Base-by-base conservation (phyloP, 352 stramenopile species). In the Globisporangium cederbergense region DNA sequence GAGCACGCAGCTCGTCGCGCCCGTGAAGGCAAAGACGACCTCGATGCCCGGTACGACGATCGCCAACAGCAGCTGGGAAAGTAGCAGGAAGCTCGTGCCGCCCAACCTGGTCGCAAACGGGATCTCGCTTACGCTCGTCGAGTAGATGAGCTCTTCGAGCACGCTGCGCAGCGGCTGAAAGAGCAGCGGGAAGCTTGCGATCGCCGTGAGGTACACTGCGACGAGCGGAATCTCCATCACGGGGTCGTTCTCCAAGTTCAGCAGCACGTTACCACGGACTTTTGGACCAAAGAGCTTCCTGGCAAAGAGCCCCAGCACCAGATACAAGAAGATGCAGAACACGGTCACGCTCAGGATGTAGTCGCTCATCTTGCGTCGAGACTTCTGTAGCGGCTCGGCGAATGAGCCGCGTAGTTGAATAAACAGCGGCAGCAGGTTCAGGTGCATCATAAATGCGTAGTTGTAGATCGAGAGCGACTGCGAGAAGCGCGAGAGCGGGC, bases 361-460 rank as follows among this genome's bases (percentile, higher is more conserved):
- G 50, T 58, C 64, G 46, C 71, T 80, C 80, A 89, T 89, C 60
- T 84, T 86, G 43, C 62, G 70, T 3, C 66, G 55, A 14, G 79
- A 84, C 22, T 66, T 67, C 30, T 75, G 65, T 28, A 89, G 64
- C 20, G 79, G 74, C 60, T 91, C 78, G 2, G 71, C 72, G 38
- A 83, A 88, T 57, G 69, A 83, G 38, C 79, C 79, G 6, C 83
- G 83, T 20, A 90, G 63, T 55, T 89, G 77, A 51, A 88, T 81
- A 62, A 90, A 92, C 14, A 92, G 70, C 68, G 85, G 83, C 22
- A 92, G 64, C 16, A 94, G 66, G 64, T 94, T 94, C 62, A 94
- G 60, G 28, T 94, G 85, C 78, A 90, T 88, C 81, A 92, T 90
- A 68, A 92, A 94, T n/a, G 81, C 81, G 62, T 89, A 92, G 62